Evolutionary conservation across 257 asterid genomes (phyloP), one percentile per base, ranked within the genome.

Genomic region (Primulina eburnea): DNA sequence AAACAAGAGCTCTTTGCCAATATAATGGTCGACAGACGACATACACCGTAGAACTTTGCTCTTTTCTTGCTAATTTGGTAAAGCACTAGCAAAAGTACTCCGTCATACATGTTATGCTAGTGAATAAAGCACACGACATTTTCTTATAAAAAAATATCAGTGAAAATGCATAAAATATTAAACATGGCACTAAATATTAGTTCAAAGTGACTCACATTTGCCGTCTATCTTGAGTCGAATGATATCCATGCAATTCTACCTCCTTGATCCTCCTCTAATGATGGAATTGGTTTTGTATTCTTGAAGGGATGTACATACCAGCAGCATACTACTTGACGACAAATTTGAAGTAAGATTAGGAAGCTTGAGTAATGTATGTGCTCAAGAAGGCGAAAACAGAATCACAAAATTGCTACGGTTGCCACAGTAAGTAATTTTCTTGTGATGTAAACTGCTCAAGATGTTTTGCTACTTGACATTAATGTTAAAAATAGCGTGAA

Each of bases 321-420:
- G 97, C 78, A 91, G 99, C 79, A 85, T 93, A 82, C 96, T 93
- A 74, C 98, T 93, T 67, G 98, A 93, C 55, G 97, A 93, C 72
- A 94, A 89, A 82, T 94, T 77, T 60, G 99, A 94, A 85, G 97
- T 94, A 69, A 84, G 99, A 71, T 76, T 94, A 43, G 99, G 97
- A 76, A 94, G 99, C 78, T 81, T 94, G 80, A 88, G 92, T 60
- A 88, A 88, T 73, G 92, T 84, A 63, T 91, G 96, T 78, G 85
- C 85, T 77, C 96, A 93, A 84, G 96, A 93, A 84, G 92, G 91
- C 26, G 96, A 89, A 80, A 86, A 43, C 40, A 81, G 95, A 75
- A 76, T 91, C 69, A 78, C 95, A 60, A 82, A 92, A 78, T 76
- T 91, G 79, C 82, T 94, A 69, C 88, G 97, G 63, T 73, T 90